phyloP scores from a whole-genome alignment of 1,139 yeast genomes.

The Meyerozyma smithsonii region DNA sequence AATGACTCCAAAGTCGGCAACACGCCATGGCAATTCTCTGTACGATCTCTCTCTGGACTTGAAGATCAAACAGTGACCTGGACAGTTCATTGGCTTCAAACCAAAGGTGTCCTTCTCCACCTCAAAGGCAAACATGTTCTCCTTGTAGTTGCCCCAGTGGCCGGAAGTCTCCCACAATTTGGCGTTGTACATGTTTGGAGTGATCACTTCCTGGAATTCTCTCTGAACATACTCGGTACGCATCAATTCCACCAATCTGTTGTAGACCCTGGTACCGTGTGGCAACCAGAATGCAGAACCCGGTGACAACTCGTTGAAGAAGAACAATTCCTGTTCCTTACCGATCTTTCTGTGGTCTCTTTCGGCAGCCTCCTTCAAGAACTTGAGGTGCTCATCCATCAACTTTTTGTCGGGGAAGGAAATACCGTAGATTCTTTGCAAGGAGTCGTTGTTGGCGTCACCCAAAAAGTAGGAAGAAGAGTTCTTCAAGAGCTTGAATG shows the following conservation, averaged over 20 bases:
- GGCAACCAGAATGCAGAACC: constrained; percentile 98
- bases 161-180: constrained; percentile 98
- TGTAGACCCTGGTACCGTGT: constrained; percentile 95
- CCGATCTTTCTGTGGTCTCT: constrained; percentile 98
- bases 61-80: constrained; percentile 93
- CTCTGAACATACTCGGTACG: constrained; percentile 81
- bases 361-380: constrained; percentile 92
- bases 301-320: constrained; percentile 95
- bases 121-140: constrained; percentile 94
- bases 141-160: constrained; percentile 96
- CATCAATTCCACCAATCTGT: constrained; percentile 71
- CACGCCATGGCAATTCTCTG: constrained; percentile 93
- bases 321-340: constrained; percentile 90
- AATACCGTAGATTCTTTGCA: constrained; percentile 97
- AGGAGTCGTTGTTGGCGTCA: constrained; percentile 85
- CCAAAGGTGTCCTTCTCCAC: constrained; percentile 89
- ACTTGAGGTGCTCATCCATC: constrained; percentile 93
- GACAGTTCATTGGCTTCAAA: constrained; percentile 97
- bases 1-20: constrained; percentile 92
- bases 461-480: constrained; percentile 96
- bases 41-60: constrained; percentile 85
- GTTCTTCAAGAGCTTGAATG: constrained; percentile 90
- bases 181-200: constrained; percentile 95
- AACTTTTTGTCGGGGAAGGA: constrained; percentile 98
- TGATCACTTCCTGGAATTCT: constrained; percentile 95